Evolutionary conservation across 257 asterid genomes (phyloP).

Genomic region (Nemophila menziesii): DNA sequence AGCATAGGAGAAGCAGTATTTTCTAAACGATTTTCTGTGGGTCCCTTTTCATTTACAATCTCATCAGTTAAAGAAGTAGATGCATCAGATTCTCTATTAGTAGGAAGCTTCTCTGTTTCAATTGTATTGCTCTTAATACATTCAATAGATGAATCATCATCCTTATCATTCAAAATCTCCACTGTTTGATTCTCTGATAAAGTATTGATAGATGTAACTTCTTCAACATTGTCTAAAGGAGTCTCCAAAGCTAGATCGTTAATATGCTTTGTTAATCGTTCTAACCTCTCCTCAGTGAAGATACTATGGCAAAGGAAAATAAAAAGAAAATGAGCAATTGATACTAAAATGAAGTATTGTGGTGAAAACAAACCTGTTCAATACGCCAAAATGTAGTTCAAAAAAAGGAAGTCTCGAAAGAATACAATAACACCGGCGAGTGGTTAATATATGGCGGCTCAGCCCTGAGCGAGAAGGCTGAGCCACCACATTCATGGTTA

Average conservation of each 20-base stretch:
- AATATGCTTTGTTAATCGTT: conserved; percentile 61
- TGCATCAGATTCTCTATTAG: conserved; percentile 27
- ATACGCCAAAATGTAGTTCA: conserved; percentile 86
- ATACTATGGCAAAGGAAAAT: conserved; percentile 39
- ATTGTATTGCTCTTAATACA: not conserved
- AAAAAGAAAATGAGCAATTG: conserved; percentile 3
- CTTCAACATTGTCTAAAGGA: conserved; percentile 30
- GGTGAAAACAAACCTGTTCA: conserved; percentile 50
- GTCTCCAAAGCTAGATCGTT: conserved; percentile 49
- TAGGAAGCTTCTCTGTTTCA: conserved; percentile 29
- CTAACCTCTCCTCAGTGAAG: conserved; percentile 88
- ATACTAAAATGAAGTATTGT: not conserved
- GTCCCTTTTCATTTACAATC: conserved; percentile 25
- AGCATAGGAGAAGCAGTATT: conserved; percentile 46
- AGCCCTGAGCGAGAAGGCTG: conserved; percentile 38
- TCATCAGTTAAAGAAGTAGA: conserved; percentile 26
- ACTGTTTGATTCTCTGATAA: conserved; percentile 29
- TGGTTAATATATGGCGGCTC: conserved; percentile 73
- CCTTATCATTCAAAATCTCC: conserved; percentile 28
- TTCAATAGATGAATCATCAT: not conserved
- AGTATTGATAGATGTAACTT: conserved; percentile 31
- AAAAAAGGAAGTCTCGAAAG: conserved; percentile 93
- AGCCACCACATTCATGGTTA: conserved; percentile 67
- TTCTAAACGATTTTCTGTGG: conserved; percentile 40
- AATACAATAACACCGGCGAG: conserved; percentile 94